Percentiles rank a stretch among this genome's conserved stretches.
phyloP scores from a whole-genome alignment of 73 alveolate species.

The Tetrahymena thermophila region DNA sequence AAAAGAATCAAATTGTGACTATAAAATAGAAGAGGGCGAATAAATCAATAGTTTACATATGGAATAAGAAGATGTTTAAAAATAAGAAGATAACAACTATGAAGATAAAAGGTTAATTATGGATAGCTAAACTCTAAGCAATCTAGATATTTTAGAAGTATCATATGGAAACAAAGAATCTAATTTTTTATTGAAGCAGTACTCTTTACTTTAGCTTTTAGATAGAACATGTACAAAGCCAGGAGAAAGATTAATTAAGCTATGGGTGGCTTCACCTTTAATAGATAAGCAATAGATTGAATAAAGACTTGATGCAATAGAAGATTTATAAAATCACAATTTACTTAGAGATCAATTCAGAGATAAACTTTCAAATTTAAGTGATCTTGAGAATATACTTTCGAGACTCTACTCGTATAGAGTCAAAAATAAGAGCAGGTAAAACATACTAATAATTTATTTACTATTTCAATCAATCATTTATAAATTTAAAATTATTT shows the following conservation, averaged over 20 bases:
- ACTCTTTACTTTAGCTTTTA: conserved; percentile 48
- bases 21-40: neutral
- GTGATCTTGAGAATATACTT: conserved; percentile 51
- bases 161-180: neutral
- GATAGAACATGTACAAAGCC: conserved; percentile 51
- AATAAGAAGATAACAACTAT: neutral
- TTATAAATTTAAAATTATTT: too few species aligned
- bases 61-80: neutral
- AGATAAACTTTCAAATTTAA: conserved; percentile 7
- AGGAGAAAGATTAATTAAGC: conserved; percentile 63
- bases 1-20: neutral
- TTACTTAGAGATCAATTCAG: conserved; percentile 37
- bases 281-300: conserved; percentile 45
- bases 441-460: neutral
- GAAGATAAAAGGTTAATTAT: neutral
- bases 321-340: conserved; percentile 38
- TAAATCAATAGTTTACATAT: neutral
- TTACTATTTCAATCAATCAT: too few species aligned
- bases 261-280: conserved; percentile 67
- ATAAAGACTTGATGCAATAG: conserved; percentile 56
- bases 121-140: neutral
- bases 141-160: neutral
- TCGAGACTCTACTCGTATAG: conserved; percentile 56
- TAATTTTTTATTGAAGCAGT: conserved; percentile 14
- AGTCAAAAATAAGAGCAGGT: conserved; percentile 20